phyloP scores from a whole-genome alignment of 2,329 filamentous ascomycete species.

The Trichoderma cornu-damae region DNA sequence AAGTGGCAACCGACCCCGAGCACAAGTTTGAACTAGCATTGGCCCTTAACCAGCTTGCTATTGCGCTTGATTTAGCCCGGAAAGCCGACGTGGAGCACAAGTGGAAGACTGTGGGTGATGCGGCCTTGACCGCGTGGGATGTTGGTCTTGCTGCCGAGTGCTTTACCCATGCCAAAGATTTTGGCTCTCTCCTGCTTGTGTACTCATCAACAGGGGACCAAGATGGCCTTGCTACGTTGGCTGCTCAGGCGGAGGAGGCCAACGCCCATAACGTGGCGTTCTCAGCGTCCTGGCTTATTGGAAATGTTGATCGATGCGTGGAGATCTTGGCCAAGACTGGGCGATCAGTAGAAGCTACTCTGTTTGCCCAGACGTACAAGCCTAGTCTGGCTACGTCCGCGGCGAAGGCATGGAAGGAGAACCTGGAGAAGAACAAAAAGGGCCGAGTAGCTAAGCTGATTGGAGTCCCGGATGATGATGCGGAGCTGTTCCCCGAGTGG shows the following conservation, averaged over 20 bases:
- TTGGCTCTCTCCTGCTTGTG: slow-evolving; percentile 81
- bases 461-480: slow-evolving; percentile 74
- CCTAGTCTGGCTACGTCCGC: slow-evolving; percentile 66
- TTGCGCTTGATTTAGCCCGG: slow-evolving; percentile 77
- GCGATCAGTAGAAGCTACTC: slow-evolving; percentile 75
- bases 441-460: slow-evolving; percentile 77
- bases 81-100: slow-evolving; percentile 88
- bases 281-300: slow-evolving; percentile 80
- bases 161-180: slow-evolving; percentile 83
- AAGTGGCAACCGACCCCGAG: slow-evolving; percentile 90
- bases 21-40: slow-evolving; percentile 95
- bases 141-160: slow-evolving; percentile 85
- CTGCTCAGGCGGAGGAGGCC: slow-evolving; percentile 66
- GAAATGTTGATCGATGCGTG: slow-evolving; percentile 75
- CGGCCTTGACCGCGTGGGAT: slow-evolving; percentile 81
- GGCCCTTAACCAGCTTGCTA: slow-evolving; percentile 73
- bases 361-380: slow-evolving; percentile 95
- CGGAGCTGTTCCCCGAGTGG: slow-evolving; percentile 94
- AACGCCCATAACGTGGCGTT: slow-evolving; percentile 92
- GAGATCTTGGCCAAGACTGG: slow-evolving; percentile 74
- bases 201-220: slow-evolving; percentile 81
- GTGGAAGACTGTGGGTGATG: slow-evolving; percentile 96
- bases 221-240: slow-evolving; percentile 66
- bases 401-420: slow-evolving; percentile 75
- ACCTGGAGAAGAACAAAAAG: slow-evolving; percentile 79